These are phyloP conservation scores for Chaetomiaceae sp. DNA, from an alignment of 2,329 filamentous ascomycete genomes.

Conservation along the genomic window DNA sequence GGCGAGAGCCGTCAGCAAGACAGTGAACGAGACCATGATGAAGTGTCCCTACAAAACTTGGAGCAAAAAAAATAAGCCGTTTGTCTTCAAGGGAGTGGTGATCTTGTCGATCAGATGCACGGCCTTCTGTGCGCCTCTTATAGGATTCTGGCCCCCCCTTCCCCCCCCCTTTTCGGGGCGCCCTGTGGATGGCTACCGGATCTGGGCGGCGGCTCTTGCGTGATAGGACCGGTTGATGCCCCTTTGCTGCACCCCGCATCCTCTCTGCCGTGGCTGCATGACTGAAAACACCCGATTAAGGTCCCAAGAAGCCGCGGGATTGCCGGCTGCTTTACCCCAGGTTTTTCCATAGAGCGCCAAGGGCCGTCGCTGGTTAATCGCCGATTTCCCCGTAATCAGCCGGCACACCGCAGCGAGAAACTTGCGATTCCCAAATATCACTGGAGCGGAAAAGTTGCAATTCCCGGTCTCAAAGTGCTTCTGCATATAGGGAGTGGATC, in stretches of 20 bases:
- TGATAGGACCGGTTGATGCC: neutral
- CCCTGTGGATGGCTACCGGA: neutral
- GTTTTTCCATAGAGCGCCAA: conserved; percentile 6
- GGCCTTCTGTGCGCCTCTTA: neutral
- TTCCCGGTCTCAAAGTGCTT: neutral
- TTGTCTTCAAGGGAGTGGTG: neutral
- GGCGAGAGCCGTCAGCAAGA: conserved; percentile 2
- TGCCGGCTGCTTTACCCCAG: neutral
- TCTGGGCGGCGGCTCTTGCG: neutral
- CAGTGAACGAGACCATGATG: conserved; percentile 6
- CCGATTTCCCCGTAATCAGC: neutral
- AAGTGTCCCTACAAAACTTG: neutral
- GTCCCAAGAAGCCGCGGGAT: neutral
- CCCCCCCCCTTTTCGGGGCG: too few species aligned
- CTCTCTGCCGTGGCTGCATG: neutral
- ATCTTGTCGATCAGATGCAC: neutral
- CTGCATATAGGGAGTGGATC: neutral
- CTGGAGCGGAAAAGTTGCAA: neutral
- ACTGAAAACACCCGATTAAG: conserved; percentile 3
- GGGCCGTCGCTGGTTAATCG: neutral
- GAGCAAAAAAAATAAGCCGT: neutral
- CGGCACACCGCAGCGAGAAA: neutral
- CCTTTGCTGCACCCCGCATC: conserved; percentile 5
- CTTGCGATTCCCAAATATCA: neutral
- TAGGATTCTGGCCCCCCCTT: neutral